Base-by-base conservation (phyloP, 495 filamentous ascomycete species). In the Penicillium lagena region DNA sequence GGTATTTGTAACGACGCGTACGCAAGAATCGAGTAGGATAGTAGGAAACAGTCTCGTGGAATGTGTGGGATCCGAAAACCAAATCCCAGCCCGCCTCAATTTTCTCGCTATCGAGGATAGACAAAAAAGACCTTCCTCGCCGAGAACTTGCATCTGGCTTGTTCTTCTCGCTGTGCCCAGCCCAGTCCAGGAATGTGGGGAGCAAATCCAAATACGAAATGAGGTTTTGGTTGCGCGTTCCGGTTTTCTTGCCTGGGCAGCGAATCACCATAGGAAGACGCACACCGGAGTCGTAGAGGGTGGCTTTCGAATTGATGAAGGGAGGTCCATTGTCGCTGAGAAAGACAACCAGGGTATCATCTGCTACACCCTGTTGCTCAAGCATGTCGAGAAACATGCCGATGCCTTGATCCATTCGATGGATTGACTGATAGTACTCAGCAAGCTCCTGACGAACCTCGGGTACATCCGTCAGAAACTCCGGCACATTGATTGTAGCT, bases 251-350 rank as follows among this genome's bases (percentile, higher is more conserved):
- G 17, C 17, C 17, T 17, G 17, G 17, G 17, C 17, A 17, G 1
- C 17, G 17, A 8, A 71, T 50, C 17, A 72, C 58, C 33, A 72
- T 42, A 1, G 68, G 68, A 1, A 72, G 52, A 12, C 55, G 49
- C 0, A 68, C 48, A 30, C 68, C 68, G 2, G 68, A 58, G 31
- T 72, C 67, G 39, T 68, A 72, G 7, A 72, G 48, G 0, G 66
- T 69, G 1, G 67, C 70, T 41, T 72, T 72, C 1, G 67, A 70
- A 37, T 72, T 72, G 30, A 71, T 33, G 41, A 72, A 72, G 1
- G 68, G 67, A 2, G 67, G 55, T 0, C 68, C 68, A 45, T 72
- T 72, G 37, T 72, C 68, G 41, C 66, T 69, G 5, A 62, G 39
- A 42, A 72, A 68, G 2, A 72, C 47, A n/a, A 72, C 60, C 7